A percentile compares a stretch with the other conserved stretches of the same genome.
phyloP scores from a whole-genome alignment of 768 basidiomycete genomes.

The Zangia roseola region DNA sequence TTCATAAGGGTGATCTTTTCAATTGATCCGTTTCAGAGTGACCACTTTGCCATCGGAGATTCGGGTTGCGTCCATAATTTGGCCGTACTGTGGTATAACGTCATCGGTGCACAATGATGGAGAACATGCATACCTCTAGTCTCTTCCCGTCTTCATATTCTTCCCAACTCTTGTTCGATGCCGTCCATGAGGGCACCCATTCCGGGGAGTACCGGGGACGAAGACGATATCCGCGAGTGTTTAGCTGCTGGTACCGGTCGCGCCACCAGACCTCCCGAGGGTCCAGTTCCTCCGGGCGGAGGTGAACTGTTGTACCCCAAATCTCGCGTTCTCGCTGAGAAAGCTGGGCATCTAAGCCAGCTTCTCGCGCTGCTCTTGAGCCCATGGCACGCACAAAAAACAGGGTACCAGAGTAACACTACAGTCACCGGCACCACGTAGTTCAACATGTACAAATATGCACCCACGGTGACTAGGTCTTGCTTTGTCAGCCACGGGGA shows the following conservation, averaged over 20 bases:
- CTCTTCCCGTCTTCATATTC: background rate
- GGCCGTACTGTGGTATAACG: no score
- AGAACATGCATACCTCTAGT: slow-evolving; percentile 8
- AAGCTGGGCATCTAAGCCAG: no score
- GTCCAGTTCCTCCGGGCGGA: background rate
- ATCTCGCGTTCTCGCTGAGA: no score
- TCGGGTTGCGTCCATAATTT: slow-evolving; percentile 28
- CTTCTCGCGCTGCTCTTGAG: no score
- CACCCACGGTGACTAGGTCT: no score
- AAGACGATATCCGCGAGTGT: slow-evolving; percentile 1
- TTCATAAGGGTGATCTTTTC: slow-evolving; percentile 21
- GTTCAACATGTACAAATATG: no score
- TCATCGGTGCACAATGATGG: no score
- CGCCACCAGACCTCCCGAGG: background rate
- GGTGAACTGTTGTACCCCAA: no score
- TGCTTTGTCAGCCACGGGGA: no score
- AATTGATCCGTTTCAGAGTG: slow-evolving; percentile 25
- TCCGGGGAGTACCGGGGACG: slow-evolving; percentile 3
- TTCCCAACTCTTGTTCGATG: background rate
- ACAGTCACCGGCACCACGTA: no score
- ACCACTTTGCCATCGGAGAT: slow-evolving; percentile 26
- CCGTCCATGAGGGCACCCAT: slow-evolving; percentile 10
- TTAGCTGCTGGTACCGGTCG: background rate
- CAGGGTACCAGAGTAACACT: no score
- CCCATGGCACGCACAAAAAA: no score